These are phyloP conservation scores for Tricholoma flavovirens DNA, from an alignment of 768 basidiomycete genomes.

Conservation along the genomic window DNA sequence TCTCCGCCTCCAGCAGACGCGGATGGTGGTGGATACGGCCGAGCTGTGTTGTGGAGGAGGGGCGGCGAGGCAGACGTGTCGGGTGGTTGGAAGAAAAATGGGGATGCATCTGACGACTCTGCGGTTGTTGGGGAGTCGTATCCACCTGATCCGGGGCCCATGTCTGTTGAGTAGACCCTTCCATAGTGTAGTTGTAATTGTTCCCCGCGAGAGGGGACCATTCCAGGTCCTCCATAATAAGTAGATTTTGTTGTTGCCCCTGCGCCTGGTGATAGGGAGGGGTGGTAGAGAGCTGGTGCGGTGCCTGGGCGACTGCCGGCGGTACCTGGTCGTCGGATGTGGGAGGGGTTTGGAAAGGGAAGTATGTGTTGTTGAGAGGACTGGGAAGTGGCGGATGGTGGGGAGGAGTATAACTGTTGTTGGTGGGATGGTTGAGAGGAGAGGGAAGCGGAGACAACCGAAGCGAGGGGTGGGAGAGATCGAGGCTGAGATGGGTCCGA, in stretches of 20 bases:
- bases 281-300: slow-evolving; percentile 4
- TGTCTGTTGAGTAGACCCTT: slow-evolving; percentile 25
- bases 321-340: background rate
- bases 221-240: slow-evolving; percentile 5
- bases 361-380: slow-evolving; percentile 4
- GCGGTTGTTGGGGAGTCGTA: slow-evolving; percentile 14
- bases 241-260: background rate
- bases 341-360: background rate
- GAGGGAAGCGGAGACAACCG: slow-evolving; percentile 45
- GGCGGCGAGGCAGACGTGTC: slow-evolving; percentile 26
- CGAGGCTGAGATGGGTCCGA: slow-evolving; percentile 39
- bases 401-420: slow-evolving; percentile 6
- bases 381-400: slow-evolving; percentile 5
- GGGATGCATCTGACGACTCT: slow-evolving; percentile 43
- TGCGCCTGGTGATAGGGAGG: background rate
- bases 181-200: slow-evolving; percentile 34
- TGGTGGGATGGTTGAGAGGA: slow-evolving; percentile 35
- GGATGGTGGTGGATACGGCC: slow-evolving; percentile 5
- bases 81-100: slow-evolving; percentile 77
- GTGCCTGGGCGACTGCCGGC: slow-evolving; percentile 1
- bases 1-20: slow-evolving; percentile 17
- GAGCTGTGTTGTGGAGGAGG: slow-evolving; percentile 28
- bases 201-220: background rate
- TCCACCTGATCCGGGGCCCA: slow-evolving; percentile 6
- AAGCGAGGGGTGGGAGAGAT: slow-evolving; percentile 47